Base-by-base conservation (phyloP, 768 basidiomycete species). In the Tricholoma bakamatsutake region DNA sequence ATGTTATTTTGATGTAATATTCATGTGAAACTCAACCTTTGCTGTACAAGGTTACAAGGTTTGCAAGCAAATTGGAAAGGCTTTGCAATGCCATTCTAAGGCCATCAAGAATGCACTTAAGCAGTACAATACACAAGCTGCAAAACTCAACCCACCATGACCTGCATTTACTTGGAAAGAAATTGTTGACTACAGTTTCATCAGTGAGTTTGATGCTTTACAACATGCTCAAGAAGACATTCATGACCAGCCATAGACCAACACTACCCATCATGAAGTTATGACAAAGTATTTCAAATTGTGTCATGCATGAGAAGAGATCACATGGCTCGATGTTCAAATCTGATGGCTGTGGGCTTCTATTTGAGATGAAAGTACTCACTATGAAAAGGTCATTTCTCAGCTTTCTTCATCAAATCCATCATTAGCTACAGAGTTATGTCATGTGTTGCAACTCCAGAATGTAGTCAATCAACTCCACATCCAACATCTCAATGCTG, bases 221-320 rank as follows among this genome's bases (percentile, higher is more conserved):
- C 49, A 52, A 2, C 60, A 62, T 30, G 48, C 60, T 24, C 37
- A 53, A 5, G 53, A 62, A 33, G 63, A 63, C 35, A 53, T 65
- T 31, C 37, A 17, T 10, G 27, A 52, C 4, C 15, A 53, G 10
- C 53, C 52, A 4, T 67, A 64, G 66, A 57, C 66, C 15, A 58
- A 40, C n/a, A 64, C 66, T 28, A 60, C 57, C 12, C 45, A 48
- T 39, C 61, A 53, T 15, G 18, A 53, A 12, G 50, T 57, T 0
- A 61, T 62, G 49, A 60, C 62, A n/a, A 11, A 53, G 6, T 53
- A 56, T 50, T 66, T 61, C 52, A 65, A 67, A 51, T 57, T 62
- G 2, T 37, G 52, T 9, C 46, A 58, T 2, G 69, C 69, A 1
- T 11, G 51, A 1, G 69, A 71, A 56, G 67, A 69, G 53, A 62